Base-by-base conservation (phyloP, 495 filamentous ascomycete genomes). In the Daldinia concentrica region DNA sequence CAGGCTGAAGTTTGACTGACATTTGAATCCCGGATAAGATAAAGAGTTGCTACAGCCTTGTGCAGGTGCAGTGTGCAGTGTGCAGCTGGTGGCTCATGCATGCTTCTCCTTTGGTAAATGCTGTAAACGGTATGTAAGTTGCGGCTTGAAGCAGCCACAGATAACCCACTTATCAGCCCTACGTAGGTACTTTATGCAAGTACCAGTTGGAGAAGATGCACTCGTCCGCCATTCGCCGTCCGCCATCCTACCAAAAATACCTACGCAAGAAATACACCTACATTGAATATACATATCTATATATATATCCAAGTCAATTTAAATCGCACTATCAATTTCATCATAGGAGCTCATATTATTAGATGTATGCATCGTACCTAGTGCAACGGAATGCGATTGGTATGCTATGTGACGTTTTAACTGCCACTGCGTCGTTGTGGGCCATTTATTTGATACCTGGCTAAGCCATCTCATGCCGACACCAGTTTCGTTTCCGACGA, bases 21-120 rank as follows among this genome's bases (percentile, higher is more conserved):
- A 48, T 48, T 48, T 48, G 19, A 48, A 48, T 48, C 12, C 36
- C 36, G 30, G 59, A 69, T 69, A 59, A 65, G 62, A 54, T 50
- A 54, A 58, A 14, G 17, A 27, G 0, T 56, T 56, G 14, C 3
- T 11, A 17, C 7, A 65, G 65, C 65, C n/a, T 19, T 55, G 41
- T 32, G 39, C 48, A 65, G 4, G n/a, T n/a, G n/a, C n/a, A n/a
- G n/a, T n/a, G n/a, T n/a, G n/a, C n/a, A n/a, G n/a, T n/a, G n/a
- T n/a, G 39, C 48, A 65, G 4, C 2, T 50, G 4, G 48, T 65
- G 62, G 68, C 62, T 50, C 61, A 30, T 65, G 54, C 45, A 17
- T 22, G 6, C 2, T 36, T 32, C 32, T 34, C 9, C 8, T 34
- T 32, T 11, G 30, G 30, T 11, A 34, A 2, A 11, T 9, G 9